Evolutionary conservation across 768 basidiomycete species (phyloP), one percentile per base, ranked within the genome.

Genomic region (Hericium alpestre): DNA sequence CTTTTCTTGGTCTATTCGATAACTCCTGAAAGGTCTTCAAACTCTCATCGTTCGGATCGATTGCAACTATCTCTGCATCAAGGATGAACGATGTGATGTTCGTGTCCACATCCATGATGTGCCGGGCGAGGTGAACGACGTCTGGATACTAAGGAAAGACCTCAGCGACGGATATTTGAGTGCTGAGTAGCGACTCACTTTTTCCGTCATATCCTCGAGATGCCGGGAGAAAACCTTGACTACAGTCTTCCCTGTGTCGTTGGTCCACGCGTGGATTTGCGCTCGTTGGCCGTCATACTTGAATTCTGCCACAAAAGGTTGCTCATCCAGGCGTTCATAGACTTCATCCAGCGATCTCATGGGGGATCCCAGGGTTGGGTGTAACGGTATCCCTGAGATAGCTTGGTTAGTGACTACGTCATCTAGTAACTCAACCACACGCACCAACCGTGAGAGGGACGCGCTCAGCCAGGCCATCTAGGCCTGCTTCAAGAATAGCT

Each of bases 221-320:
- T 93, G 90, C 55, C 92, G 83, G 58, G 88, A 90, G 72, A 95
- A 95, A 51, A 94, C 75, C 54, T 81, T 79, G 43, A 90, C 77
- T 10, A 61, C 64, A 32, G 65, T 54, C 11, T 65, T 62, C 37
- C 66, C 73, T 37, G 68, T 64, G 3, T 67, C 63, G 13, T 65
- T 65, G 59, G 60, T 67, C 46, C 54, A 65, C 12, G 76, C 85
- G 66, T 90, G 87, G n/a, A 89, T 83, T 69, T 90, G 90, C 18
- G 86, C 90, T 51, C 87, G 79, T 65, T 90, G 87, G 18, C 87
- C 93, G 63, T 96, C 93, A 64, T 93, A 89, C 70, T 95, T 96
- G 67, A 88, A 89, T 72, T 96, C 93, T 37, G 90, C 87, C 15
- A 81, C 77, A 70, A 93, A 96, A 10, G 84, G 78, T 37, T 81